These are phyloP conservation scores for Hibiscus trionum DNA, from an alignment of 345 rosid genomes.

Conservation along the genomic window DNA sequence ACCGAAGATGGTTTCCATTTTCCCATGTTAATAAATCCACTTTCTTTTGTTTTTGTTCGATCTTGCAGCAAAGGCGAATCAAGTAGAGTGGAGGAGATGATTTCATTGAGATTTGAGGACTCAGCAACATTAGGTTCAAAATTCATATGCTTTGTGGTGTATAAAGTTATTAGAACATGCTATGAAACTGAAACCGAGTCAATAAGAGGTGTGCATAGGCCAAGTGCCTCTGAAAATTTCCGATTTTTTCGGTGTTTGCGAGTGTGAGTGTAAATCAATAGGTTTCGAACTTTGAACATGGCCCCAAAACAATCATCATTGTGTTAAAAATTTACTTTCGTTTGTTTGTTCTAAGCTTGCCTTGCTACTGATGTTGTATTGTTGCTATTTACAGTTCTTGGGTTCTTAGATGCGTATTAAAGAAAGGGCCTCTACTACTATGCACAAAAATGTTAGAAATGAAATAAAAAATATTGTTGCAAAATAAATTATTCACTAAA, in stretches of 20 bases:
- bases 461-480: not conserved
- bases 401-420: not conserved
- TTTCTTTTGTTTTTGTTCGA: not conserved
- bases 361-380: not conserved
- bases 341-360: not conserved
- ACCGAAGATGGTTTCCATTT: not conserved
- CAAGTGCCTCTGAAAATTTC: not conserved
- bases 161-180: not conserved
- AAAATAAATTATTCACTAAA: not conserved
- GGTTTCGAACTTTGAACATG: conserved; percentile 23
- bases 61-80: conserved; percentile 49
- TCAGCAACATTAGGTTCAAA: not conserved
- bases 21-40: not conserved
- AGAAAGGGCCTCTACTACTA: no score
- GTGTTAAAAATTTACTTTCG: not conserved
- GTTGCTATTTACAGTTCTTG: not conserved
- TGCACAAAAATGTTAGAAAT: not conserved
- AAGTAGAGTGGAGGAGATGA: conserved; percentile 58
- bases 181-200: conserved; percentile 12
- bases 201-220: conserved; percentile 12
- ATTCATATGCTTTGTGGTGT: conserved; percentile 11
- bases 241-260: conserved; percentile 19
- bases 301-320: not conserved
- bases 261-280: conserved; percentile 44
- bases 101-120: conserved; percentile 1